phyloP scores from a whole-genome alignment of 306 rosid species.

The Notholithocarpus densiflorus region DNA sequence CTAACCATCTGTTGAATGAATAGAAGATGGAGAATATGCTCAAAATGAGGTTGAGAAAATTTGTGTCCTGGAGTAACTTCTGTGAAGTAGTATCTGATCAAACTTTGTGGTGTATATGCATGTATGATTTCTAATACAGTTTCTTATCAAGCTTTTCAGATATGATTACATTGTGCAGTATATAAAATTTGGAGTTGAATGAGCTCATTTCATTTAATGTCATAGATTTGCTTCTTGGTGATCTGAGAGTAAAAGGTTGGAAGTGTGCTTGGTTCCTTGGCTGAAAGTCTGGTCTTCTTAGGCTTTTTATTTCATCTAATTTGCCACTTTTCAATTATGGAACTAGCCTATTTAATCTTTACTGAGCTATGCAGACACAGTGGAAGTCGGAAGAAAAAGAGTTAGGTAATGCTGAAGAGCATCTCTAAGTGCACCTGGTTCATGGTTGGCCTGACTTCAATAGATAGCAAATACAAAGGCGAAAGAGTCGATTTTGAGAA shows the following conservation, averaged over 20 bases:
- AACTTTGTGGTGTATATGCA: conserved; percentile 20
- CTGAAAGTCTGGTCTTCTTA: neutral
- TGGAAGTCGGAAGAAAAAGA: too few species aligned
- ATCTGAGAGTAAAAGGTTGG: neutral
- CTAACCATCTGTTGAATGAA: conserved; percentile 26
- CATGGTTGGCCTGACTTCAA: too few species aligned
- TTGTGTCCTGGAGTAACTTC: conserved; percentile 8
- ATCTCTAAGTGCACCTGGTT: too few species aligned
- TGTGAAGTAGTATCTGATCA: conserved; percentile 7
- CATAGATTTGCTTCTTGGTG: neutral
- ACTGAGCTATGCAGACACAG: neutral
- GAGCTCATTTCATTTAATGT: neutral
- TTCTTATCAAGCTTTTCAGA: neutral
- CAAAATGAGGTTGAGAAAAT: conserved; percentile 12
- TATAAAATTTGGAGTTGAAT: neutral
- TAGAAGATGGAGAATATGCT: conserved; percentile 10
- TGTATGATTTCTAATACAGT: neutral
- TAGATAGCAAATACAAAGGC: too few species aligned
- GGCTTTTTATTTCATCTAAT: neutral
- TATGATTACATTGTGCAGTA: neutral
- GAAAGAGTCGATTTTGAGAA: too few species aligned
- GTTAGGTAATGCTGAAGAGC: too few species aligned
- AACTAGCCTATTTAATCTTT: neutral
- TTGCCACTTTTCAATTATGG: neutral
- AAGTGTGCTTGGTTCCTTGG: neutral